phyloP scores from a whole-genome alignment of 768 basidiomycete species.

The Pisolithus orientalis region DNA sequence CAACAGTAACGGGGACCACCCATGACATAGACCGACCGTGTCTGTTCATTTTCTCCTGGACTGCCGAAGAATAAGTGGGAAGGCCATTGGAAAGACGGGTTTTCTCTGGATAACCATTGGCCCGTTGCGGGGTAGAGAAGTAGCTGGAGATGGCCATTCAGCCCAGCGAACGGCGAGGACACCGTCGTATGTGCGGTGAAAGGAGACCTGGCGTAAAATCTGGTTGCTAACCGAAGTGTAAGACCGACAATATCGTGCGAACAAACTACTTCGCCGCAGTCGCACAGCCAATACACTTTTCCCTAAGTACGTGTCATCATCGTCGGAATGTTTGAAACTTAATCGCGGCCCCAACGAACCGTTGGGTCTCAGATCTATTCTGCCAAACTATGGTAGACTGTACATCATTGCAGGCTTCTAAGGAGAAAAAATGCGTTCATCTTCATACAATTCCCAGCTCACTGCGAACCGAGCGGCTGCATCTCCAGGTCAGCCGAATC shows the following conservation, averaged over 20 bases:
- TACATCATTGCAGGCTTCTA: no score
- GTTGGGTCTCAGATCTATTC: no score
- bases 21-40: constrained; percentile 43
- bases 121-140: constrained; percentile 40
- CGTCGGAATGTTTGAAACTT: no score
- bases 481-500: constrained; percentile 72
- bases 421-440: no score
- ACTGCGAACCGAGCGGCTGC: constrained; percentile 46
- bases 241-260: no score
- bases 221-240: no score
- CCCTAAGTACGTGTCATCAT: no score
- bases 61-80: constrained; percentile 48
- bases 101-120: constrained; percentile 42
- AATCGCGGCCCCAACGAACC: no score
- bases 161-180: constrained; percentile 11
- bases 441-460: constrained; percentile 2
- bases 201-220: neutral
- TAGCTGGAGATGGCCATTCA: constrained; percentile 43
- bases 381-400: no score
- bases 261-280: no score
- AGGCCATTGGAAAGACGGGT: constrained; percentile 36
- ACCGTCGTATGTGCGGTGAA: neutral
- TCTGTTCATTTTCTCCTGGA: constrained; percentile 59
- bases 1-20: constrained; percentile 53
- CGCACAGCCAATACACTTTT: no score